phyloP scores from a whole-genome alignment of 352 stramenopile species.

The Phytophthora litchii region DNA sequence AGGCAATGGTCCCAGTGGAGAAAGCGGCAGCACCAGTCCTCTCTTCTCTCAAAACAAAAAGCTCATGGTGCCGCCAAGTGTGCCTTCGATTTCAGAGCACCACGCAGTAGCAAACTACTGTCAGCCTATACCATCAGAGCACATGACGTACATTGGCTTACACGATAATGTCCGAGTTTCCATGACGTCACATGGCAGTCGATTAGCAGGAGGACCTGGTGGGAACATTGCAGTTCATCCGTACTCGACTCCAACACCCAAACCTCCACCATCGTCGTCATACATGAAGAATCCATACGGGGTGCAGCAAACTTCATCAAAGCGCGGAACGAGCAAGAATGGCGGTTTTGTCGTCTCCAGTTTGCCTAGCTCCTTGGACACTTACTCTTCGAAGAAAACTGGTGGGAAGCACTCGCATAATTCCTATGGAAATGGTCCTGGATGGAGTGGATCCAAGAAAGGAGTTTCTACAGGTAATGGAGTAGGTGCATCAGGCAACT shows the following conservation, averaged over 20 bases:
- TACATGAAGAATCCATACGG: constrained; percentile 59
- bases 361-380: constrained; percentile 51
- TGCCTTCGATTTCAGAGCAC: constrained; percentile 48
- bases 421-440: constrained; percentile 17
- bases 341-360: constrained; percentile 14
- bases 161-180: constrained; percentile 44
- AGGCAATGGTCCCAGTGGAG: neutral
- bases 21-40: constrained; percentile 22
- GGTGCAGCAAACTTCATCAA: constrained; percentile 26
- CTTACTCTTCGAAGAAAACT: constrained; percentile 61
- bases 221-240: constrained; percentile 27
- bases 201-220: constrained; percentile 10
- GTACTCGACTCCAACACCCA: constrained; percentile 45
- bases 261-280: constrained; percentile 45
- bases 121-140: constrained; percentile 34
- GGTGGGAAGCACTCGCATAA: constrained; percentile 21
- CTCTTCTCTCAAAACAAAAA: constrained; percentile 42
- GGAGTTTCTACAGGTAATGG: constrained; percentile 1
- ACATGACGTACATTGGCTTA: constrained; percentile 49
- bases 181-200: constrained; percentile 66
- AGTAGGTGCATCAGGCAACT: constrained; percentile 6
- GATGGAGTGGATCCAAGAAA: constrained; percentile 34
- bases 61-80: constrained; percentile 27
- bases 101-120: constrained; percentile 18
- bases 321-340: constrained; percentile 30